phyloP scores from a whole-genome alignment of 2,329 filamentous ascomycete genomes.

The Lecanicillium sp. region DNA sequence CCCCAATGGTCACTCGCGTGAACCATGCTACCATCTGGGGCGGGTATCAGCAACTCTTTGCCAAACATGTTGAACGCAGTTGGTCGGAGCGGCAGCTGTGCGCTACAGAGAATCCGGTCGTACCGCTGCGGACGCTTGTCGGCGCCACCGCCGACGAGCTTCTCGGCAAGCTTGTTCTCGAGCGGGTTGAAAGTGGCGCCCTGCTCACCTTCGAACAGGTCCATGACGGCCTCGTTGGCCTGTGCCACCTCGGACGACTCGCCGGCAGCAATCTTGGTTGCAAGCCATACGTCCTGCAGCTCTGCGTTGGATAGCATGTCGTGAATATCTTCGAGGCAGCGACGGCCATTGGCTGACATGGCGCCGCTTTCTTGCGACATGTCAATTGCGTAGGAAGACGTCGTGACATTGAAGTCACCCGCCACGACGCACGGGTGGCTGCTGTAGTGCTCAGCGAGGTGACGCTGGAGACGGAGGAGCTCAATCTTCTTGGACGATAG shows the following conservation, averaged over 20 bases:
- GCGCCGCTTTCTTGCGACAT: slow-evolving; percentile 44
- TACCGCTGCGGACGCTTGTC: slow-evolving; percentile 58
- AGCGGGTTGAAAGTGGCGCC: slow-evolving; percentile 60
- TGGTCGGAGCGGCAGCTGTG: slow-evolving; percentile 29
- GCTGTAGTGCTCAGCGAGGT: slow-evolving; percentile 38
- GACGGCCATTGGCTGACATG: slow-evolving; percentile 45
- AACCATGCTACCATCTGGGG: background rate
- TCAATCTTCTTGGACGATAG: slow-evolving; percentile 52
- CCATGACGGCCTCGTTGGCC: slow-evolving; percentile 22
- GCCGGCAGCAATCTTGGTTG: slow-evolving; percentile 37
- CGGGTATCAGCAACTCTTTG: slow-evolving; percentile 14
- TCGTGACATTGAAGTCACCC: slow-evolving; percentile 60
- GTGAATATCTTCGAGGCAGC: slow-evolving; percentile 41
- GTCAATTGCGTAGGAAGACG: slow-evolving; percentile 50
- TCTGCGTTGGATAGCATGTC: slow-evolving; percentile 36
- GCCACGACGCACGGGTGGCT: slow-evolving; percentile 49
- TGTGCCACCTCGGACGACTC: slow-evolving; percentile 29
- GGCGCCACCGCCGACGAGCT: slow-evolving; percentile 38
- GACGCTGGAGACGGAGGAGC: slow-evolving; percentile 41
- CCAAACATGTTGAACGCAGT: slow-evolving; percentile 54
- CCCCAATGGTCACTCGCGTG: slow-evolving; percentile 55
- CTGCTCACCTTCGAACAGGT: slow-evolving; percentile 51
- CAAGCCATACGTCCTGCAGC: slow-evolving; percentile 47
- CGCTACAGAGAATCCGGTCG: slow-evolving; percentile 53
- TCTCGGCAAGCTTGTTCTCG: slow-evolving; percentile 49